Evolutionary conservation across 352 stramenopile genomes (phyloP).

Genomic region (Pythium insidiosum): DNA sequence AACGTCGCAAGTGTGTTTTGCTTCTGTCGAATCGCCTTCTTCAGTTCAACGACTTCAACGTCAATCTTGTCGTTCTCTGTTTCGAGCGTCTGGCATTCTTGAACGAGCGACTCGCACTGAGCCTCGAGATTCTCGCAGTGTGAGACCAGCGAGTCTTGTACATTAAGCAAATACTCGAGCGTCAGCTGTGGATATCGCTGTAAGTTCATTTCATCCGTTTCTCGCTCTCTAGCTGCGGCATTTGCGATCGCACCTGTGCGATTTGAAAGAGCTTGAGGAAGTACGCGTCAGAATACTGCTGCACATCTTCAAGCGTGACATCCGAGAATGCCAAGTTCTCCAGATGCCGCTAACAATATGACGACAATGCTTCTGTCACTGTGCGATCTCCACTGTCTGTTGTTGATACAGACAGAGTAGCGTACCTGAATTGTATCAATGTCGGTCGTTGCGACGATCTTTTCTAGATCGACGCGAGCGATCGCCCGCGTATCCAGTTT

Average conservation of each 20-base stretch:
- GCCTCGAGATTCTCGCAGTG: conserved; percentile 59
- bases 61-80: conserved; percentile 53
- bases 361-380: neutral
- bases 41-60: conserved; percentile 47
- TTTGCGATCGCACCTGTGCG: conserved; percentile 31
- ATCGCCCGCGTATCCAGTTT: conserved; percentile 73
- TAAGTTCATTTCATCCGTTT: too few relatives aligned
- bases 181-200: conserved; percentile 56
- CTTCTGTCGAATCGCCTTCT: conserved; percentile 74
- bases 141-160: conserved; percentile 70
- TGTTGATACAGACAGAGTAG: neutral
- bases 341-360: conserved; percentile 26
- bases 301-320: conserved; percentile 72
- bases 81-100: conserved; percentile 56
- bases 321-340: conserved; percentile 80
- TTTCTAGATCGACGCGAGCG: conserved; percentile 55
- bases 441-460: conserved; percentile 69
- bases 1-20: conserved; percentile 76
- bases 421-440: conserved; percentile 59
- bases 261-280: conserved; percentile 86
- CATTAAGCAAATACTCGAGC: conserved; percentile 75
- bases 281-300: conserved; percentile 80
- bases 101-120: conserved; percentile 53
- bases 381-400: neutral
- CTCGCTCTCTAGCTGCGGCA: neutral